These are phyloP conservation scores for Trichophyton simii DNA, from an alignment of 2,329 filamentous ascomycete genomes.

Conservation along the genomic window DNA sequence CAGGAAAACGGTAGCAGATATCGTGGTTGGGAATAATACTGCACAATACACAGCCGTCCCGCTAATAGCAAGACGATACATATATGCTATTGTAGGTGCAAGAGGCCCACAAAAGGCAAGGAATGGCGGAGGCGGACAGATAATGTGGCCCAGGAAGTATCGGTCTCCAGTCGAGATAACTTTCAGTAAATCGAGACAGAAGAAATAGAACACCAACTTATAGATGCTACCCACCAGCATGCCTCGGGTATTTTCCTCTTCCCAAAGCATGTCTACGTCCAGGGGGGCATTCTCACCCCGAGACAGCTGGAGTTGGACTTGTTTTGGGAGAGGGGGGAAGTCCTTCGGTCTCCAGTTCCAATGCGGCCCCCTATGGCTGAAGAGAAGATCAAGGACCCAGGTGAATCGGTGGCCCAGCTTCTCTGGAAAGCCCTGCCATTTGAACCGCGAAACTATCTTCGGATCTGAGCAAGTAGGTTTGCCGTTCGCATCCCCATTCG, in stretches of 20 bases:
- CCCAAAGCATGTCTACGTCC: background rate
- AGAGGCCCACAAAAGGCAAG: slow-evolving; percentile 31
- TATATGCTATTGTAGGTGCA: slow-evolving; percentile 36
- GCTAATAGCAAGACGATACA: slow-evolving; percentile 46
- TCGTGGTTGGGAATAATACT: slow-evolving; percentile 48
- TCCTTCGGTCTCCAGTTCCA: slow-evolving; percentile 47
- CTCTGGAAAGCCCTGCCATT: slow-evolving; percentile 44
- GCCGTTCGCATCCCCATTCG: background rate
- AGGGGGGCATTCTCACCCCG: slow-evolving; percentile 11
- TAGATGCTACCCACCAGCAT: slow-evolving; percentile 37
- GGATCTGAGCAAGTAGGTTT: background rate
- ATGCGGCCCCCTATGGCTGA: slow-evolving; percentile 46
- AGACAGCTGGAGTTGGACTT: slow-evolving; percentile 18
- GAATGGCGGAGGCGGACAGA: slow-evolving; percentile 33
- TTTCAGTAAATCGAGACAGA: slow-evolving; percentile 58
- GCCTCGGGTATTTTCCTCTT: background rate
- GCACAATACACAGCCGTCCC: slow-evolving; percentile 47
- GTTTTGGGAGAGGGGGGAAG: slow-evolving; percentile 26
- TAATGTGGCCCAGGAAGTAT: slow-evolving; percentile 55
- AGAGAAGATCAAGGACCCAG: slow-evolving; percentile 46
- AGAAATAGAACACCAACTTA: slow-evolving; percentile 45
- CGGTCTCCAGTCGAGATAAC: slow-evolving; percentile 60
- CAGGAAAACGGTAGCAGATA: slow-evolving; percentile 49
- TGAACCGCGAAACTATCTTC: slow-evolving; percentile 19
- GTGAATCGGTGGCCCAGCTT: slow-evolving; percentile 42